Conservation (phyloP, 179 eudicot species). For the Amaranthus tricolor region DNA sequence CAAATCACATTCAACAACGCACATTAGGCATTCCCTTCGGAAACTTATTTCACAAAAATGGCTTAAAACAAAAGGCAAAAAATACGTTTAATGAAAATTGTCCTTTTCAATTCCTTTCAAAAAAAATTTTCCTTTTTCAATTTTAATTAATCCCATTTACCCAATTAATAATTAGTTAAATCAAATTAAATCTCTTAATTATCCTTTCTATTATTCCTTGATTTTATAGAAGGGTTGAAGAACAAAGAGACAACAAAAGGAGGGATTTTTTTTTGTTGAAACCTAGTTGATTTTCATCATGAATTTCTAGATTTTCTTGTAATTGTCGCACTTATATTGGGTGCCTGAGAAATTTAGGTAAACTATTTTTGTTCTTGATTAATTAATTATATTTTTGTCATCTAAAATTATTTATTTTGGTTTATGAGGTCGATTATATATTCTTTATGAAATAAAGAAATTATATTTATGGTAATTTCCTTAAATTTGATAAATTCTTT, state of each 20-base stretch:
- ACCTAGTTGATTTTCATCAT: background rate
- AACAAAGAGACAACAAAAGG: background rate
- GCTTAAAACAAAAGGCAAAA: background rate
- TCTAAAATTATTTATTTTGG: background rate
- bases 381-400: slow-evolving; percentile 17
- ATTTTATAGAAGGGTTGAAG: background rate
- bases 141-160: background rate
- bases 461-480: no score
- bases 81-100: background rate
- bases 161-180: background rate
- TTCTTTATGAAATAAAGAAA: no score
- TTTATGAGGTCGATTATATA: background rate
- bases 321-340: slow-evolving; percentile 1
- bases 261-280: background rate
- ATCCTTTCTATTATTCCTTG: background rate
- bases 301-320: slow-evolving; percentile 9
- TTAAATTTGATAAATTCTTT: no score
- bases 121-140: background rate
- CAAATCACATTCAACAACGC: slow-evolving; percentile 7
- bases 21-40: slow-evolving; percentile 19
- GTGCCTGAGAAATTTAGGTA: slow-evolving; percentile 23
- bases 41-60: background rate
- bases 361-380: background rate
- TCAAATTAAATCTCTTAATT: background rate
- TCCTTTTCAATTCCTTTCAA: background rate